A percentile compares a stretch with the other conserved stretches of the same genome.
phyloP scores from a whole-genome alignment of 768 basidiomycete genomes.

The Leccinum pellstonianum region DNA sequence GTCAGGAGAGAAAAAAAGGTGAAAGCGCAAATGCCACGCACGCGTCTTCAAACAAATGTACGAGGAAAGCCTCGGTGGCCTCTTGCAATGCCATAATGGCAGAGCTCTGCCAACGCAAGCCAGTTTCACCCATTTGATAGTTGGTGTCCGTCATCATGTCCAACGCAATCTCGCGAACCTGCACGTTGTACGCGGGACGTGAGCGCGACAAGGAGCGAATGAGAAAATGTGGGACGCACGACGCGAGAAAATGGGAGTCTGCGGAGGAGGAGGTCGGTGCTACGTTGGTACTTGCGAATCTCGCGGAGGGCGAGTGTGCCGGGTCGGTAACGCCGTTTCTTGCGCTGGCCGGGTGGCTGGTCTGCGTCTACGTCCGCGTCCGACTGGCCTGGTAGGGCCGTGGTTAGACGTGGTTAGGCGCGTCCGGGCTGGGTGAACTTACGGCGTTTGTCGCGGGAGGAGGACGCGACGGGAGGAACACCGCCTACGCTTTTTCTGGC shows the following conservation, averaged over 20 bases:
- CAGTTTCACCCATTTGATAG: slow-evolving; percentile 52
- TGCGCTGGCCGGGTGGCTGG: slow-evolving; percentile 30
- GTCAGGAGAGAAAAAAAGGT: neutral
- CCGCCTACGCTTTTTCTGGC: slow-evolving; percentile 88
- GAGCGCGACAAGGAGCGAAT: neutral
- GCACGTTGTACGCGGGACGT: slow-evolving; percentile 1
- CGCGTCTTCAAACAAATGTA: slow-evolving; percentile 98
- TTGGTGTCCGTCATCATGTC: slow-evolving; percentile 84
- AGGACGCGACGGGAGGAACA: slow-evolving; percentile 31
- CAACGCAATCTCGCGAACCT: slow-evolving; percentile 95
- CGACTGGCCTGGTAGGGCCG: slow-evolving; percentile 17
- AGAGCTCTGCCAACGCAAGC: slow-evolving; percentile 92
- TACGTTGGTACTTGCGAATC: slow-evolving; percentile 93
- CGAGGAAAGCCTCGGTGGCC: slow-evolving; percentile 91
- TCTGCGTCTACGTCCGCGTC: slow-evolving; percentile 20
- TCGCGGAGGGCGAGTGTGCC: slow-evolving; percentile 89
- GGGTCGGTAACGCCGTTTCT: slow-evolving; percentile 77
- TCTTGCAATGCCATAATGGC: slow-evolving; percentile 94
- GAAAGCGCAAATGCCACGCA: slow-evolving; percentile 45
- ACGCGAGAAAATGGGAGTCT: slow-evolving; percentile 92
- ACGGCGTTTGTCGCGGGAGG: slow-evolving; percentile 24
- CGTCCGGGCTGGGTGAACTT: neutral
- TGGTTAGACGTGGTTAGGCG: neutral
- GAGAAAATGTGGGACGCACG: slow-evolving; percentile 47
- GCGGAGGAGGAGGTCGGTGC: slow-evolving; percentile 82